Base-by-base conservation (phyloP, 257 asterid genomes). In the Fraxinus cuspidata region DNA sequence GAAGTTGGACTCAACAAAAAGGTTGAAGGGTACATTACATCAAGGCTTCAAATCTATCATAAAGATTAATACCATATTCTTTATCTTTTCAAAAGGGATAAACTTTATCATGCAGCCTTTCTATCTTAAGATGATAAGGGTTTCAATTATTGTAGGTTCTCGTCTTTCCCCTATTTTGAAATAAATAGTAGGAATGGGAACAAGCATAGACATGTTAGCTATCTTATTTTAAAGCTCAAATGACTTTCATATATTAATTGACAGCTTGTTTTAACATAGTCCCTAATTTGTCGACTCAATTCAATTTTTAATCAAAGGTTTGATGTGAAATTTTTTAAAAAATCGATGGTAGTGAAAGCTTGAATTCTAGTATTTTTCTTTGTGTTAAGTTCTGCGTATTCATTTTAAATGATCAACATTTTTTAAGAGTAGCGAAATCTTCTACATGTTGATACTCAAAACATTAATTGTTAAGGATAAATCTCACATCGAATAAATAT, bases 1-100 rank as follows among this genome's bases (percentile, higher is more conserved):
- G 64, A 53, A 53, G 27, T 53, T 53, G 64, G 27, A 60, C 68
- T 60, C 31, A 10, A 23, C 16, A 12, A 27, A 27, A 27, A 23
- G 68, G 18, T 38, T 8, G 47, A 38, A 9, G 47, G 47, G 47
- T 9, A 38, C 49, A 40, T 40, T 63, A 25, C 69, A 63, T 63
- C 69, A 11, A 25, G 5, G 19, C 18, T 63, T 15, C 69, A 63
- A 25, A 3, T 9, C 69, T 23, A 3, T 25, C 69, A 25, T 27
- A 63, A 63, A 63, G 69, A 63, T 63, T 63, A 63, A 60, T 63
- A 23, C 69, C 69, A 23, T 63, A 11, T 63, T 63, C 69, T 63
- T 63, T 63, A 63, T 31, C 69, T 63, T 25, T 63, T 63, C 19
- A 63, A 63, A 34, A 25, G 69, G 69, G 69, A 63, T 63, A 27